Conservation (phyloP, 192 early-diverging fungal genomes). For the Mortierella antarctica region DNA sequence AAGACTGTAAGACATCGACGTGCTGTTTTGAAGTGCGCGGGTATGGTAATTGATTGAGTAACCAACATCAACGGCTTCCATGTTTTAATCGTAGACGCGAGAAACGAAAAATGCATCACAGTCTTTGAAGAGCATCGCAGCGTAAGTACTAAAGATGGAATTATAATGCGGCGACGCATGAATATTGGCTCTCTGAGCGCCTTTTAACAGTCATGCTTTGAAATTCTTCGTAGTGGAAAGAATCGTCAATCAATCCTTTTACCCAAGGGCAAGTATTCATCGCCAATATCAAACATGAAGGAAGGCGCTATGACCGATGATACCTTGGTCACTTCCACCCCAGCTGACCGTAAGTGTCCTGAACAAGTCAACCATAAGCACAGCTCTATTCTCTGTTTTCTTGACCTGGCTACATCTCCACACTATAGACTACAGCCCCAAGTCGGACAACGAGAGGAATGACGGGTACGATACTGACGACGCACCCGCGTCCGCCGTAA, state of each 20-base stretch:
- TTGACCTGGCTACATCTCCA: neutral
- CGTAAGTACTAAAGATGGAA: slow-evolving; percentile 2
- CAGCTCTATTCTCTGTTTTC: too few relatives aligned
- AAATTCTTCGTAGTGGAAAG: slow-evolving; percentile 19
- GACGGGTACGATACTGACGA: slow-evolving; percentile 40
- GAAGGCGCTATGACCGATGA: slow-evolving; percentile 37
- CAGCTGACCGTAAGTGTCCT: slow-evolving; percentile 22
- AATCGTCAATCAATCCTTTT: slow-evolving; percentile 33
- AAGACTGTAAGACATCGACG: slow-evolving; percentile 25
- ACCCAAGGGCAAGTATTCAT: slow-evolving; percentile 27
- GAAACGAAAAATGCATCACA: slow-evolving; percentile 46
- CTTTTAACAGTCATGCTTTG: neutral
- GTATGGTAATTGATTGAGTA: neutral
- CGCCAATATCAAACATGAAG: slow-evolving; percentile 12
- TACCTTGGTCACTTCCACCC: slow-evolving; percentile 6
- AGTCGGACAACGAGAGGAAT: slow-evolving; percentile 30
- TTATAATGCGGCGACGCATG: neutral
- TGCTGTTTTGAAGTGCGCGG: neutral
- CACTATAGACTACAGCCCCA: slow-evolving; percentile 8
- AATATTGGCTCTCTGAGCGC: neutral
- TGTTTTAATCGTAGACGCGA: slow-evolving; percentile 15
- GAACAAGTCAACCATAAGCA: too few relatives aligned
- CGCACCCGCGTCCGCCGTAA: neutral
- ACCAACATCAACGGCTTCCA: neutral
- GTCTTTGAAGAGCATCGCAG: slow-evolving; percentile 36